Evolutionary conservation across 768 basidiomycete species (phyloP), one percentile per base, ranked within the genome.

Genomic region (Chalciporus chontae): DNA sequence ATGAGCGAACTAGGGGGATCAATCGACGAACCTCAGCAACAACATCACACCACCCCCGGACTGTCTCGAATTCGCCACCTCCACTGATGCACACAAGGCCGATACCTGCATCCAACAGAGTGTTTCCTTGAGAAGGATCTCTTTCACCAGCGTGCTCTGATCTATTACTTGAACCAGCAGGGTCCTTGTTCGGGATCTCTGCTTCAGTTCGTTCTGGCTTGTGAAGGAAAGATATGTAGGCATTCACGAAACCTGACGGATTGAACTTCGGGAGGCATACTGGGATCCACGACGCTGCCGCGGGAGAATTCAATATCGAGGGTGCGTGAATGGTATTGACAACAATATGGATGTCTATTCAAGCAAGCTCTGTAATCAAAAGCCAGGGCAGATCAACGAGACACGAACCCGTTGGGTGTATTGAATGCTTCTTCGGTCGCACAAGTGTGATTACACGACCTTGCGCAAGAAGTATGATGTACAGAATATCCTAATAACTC

Each of bases 251-350:
- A 1, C 87, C 87, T 5, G 83, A 71, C 0, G 90, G 75, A 61
- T 97, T 92, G 74, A 90, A 98, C 66, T 93, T 94, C 0, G 96
- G 95, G 3, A 99, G 78, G 65, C 96, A 98, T 41, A 99, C 80
- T 3, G 96, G 96, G 8, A 98, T 79, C 92, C 94, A 99, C 6
- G 87, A 87, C 13, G 94, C 88, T 7, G 92, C 75, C 6, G 85
- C 86, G 8, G 85, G 83, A 2, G 85, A 87, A 63, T 84, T 87
- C 51, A 76, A 73, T 55, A 88, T 82, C 1, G 91, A 87, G 0
- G 91, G 88, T 0, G 90, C 80, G 49, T 88, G 80, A 8, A 97
- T 80, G 3, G 94, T 95, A 63, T 95, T 97, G 47, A 98, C 76
- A 26, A 97, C 78, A 43, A 96, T 84, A 62, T 96, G 94, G 17